Evolutionary conservation across 768 basidiomycete genomes (phyloP).

Genomic region (Boletus fagicola): DNA sequence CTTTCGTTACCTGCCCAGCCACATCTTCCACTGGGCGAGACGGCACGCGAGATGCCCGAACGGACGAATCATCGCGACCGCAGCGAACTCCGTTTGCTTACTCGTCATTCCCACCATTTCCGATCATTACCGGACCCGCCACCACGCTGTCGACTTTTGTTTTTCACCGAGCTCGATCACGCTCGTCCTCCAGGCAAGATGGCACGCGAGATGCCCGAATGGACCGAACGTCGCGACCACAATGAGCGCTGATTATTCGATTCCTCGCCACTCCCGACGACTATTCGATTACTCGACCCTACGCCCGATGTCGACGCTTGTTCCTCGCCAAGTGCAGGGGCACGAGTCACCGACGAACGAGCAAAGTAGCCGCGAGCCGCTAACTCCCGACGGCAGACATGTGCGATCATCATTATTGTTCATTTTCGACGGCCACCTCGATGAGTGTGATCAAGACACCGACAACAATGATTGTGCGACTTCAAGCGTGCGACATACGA

Average conservation of each 20-base stretch:
- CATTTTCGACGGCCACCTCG: background rate
- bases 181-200: background rate
- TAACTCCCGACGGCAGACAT: background rate
- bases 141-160: background rate
- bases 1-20: background rate
- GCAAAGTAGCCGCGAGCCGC: background rate
- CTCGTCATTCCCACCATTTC: background rate
- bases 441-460: background rate
- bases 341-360: background rate
- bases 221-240: background rate
- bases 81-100: background rate
- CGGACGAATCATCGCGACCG: background rate
- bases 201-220: constrained; percentile 6
- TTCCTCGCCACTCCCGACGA: background rate
- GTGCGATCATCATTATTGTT: background rate
- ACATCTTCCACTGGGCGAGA: background rate
- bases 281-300: background rate
- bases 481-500: background rate
- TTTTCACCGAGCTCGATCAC: background rate
- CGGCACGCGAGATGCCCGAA: constrained; percentile 1
- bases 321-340: background rate
- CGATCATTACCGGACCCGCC: background rate
- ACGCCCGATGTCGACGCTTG: background rate
- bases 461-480: background rate
- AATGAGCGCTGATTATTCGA: too few relatives aligned